These are phyloP conservation scores for Termitomyces sp. DNA, from an alignment of 768 basidiomycete genomes.

Conservation along the genomic window DNA sequence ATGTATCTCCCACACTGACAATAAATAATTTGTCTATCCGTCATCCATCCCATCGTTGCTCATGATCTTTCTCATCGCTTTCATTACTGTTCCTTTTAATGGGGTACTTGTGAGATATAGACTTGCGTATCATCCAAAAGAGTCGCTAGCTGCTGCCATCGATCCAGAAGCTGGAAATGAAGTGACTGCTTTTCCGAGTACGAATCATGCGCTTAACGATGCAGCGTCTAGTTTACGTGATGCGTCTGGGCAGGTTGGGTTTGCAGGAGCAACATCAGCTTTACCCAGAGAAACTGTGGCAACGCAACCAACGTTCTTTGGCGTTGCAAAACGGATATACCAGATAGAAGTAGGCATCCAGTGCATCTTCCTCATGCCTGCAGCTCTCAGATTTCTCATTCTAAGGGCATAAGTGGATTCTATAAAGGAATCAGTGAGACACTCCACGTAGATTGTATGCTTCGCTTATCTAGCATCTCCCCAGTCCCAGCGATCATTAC, in stretches of 20 bases:
- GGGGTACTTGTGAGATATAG: constrained; percentile 21
- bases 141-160: neutral
- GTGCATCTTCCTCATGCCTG: neutral
- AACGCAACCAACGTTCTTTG: constrained; percentile 10
- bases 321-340: constrained; percentile 13
- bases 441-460: neutral
- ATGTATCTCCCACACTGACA: too few species aligned
- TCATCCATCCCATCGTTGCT: neutral
- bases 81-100: constrained; percentile 18
- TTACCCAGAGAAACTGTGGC: neutral
- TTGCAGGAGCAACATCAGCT: neutral
- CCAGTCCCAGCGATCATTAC: constrained; percentile 16
- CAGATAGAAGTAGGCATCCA: constrained; percentile 9
- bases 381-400: neutral
- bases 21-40: too few species aligned
- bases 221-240: neutral
- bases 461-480: neutral
- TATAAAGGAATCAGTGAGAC: constrained; percentile 17
- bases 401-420: constrained; percentile 15
- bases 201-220: neutral
- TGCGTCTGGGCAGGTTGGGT: neutral
- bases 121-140: constrained; percentile 17
- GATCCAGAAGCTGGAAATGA: constrained; percentile 5
- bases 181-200: neutral
- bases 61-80: constrained; percentile 3